Conservation (phyloP, 345 rosid species). For the Gossypium ekmanianum region DNA sequence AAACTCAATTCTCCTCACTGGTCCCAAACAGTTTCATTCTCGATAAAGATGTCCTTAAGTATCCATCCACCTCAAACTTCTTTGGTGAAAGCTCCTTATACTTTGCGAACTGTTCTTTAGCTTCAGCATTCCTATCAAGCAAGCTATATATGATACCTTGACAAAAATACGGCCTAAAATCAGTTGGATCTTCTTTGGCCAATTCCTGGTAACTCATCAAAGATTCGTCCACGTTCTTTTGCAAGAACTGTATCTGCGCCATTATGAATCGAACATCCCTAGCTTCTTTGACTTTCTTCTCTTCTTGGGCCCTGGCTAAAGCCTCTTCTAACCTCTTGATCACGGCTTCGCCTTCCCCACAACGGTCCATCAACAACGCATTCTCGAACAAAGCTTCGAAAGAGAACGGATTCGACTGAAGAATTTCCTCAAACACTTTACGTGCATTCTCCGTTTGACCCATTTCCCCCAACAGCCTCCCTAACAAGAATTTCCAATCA, state of each 20-base stretch:
- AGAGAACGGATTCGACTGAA: slow-evolving; percentile 55
- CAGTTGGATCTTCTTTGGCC: slow-evolving; percentile 67
- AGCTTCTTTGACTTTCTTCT: slow-evolving; percentile 56
- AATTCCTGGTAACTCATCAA: slow-evolving; percentile 64
- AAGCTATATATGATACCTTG: slow-evolving; percentile 76
- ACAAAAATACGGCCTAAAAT: slow-evolving; percentile 80
- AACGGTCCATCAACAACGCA: slow-evolving; percentile 12
- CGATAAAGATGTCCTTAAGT: slow-evolving; percentile 65
- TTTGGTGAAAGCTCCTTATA: slow-evolving; percentile 69
- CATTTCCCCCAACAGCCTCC: slow-evolving; percentile 53
- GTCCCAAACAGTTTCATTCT: slow-evolving; percentile 68
- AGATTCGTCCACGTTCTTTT: slow-evolving; percentile 79
- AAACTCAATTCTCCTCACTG: slow-evolving; percentile 45
- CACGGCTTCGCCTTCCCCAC: slow-evolving; percentile 73
- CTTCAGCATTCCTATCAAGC: slow-evolving; percentile 73
- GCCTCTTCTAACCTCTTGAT: slow-evolving; percentile 68
- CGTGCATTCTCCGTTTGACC: slow-evolving; percentile 64
- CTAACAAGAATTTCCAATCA: slow-evolving; percentile 78
- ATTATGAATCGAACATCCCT: slow-evolving; percentile 81
- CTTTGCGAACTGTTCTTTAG: slow-evolving; percentile 71
- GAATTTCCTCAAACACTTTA: slow-evolving; percentile 79
- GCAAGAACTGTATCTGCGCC: slow-evolving; percentile 80
- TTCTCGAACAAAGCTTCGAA: slow-evolving; percentile 78
- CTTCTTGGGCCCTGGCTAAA: slow-evolving; percentile 54
- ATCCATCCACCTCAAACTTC: slow-evolving; percentile 76